Conservation (phyloP, 208 protist species). For the Trypanosoma brucei region DNA sequence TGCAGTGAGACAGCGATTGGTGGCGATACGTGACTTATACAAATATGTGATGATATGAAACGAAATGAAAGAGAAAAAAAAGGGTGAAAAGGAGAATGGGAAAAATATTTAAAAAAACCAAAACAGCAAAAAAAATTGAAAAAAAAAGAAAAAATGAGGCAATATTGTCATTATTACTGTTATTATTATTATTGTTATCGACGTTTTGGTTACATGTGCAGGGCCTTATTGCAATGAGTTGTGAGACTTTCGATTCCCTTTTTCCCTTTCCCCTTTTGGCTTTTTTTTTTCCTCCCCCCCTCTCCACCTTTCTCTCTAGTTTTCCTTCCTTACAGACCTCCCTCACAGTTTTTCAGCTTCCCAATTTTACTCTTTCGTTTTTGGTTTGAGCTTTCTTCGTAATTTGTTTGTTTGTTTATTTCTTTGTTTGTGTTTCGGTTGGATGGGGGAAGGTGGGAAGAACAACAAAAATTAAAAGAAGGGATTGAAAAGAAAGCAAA, state of each 20-base stretch:
- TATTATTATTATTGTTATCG: background rate
- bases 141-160: constrained; percentile 10
- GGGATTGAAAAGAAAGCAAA: no score
- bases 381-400: no score
- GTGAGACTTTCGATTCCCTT: background rate
- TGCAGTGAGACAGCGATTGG: no score
- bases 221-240: no score
- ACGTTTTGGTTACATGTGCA: background rate
- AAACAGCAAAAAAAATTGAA: background rate
- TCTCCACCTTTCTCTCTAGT: background rate
- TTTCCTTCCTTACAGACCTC: background rate
- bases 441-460: no score
- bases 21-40: no score
- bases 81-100: constrained; percentile 7
- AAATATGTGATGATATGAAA: no score
- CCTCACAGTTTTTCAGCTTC: background rate
- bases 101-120: constrained; percentile 20
- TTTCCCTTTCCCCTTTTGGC: background rate
- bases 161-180: background rate
- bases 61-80: background rate
- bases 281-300: background rate
- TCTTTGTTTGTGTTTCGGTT: no score
- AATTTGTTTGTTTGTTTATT: no score
- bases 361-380: no score
- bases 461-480: no score